phyloP scores from a whole-genome alignment of 805 yeast genomes.

The Metschnikowia lachancei region DNA sequence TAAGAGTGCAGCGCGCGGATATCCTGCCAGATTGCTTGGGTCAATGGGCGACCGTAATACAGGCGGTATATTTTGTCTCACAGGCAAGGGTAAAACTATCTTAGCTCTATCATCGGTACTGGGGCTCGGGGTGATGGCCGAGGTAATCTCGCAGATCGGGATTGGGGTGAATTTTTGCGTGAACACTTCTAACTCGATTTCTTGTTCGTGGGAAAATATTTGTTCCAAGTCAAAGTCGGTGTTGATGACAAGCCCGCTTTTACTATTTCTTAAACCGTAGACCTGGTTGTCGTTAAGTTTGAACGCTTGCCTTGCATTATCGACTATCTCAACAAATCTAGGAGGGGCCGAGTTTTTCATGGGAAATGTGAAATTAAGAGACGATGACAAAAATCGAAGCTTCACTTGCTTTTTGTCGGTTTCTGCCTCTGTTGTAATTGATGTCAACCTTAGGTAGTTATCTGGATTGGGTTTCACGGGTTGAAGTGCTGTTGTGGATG shows the following conservation, averaged over 20 bases:
- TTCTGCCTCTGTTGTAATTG: not conserved
- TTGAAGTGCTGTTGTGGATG: not conserved
- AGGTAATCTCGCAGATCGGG: slow-evolving; percentile 37
- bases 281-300: slow-evolving; percentile 29
- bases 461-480: not conserved
- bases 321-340: slow-evolving; percentile 69
- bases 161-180: slow-evolving; percentile 34
- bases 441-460: not conserved
- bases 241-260: slow-evolving; percentile 26
- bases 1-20: slow-evolving; percentile 7
- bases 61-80: slow-evolving; percentile 20
- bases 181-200: slow-evolving; percentile 38
- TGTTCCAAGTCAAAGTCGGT: slow-evolving; percentile 40
- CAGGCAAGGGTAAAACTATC: slow-evolving; percentile 37
- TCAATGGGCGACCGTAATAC: slow-evolving; percentile 13
- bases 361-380: slow-evolving; percentile 64
- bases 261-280: slow-evolving; percentile 29
- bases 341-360: slow-evolving; percentile 74
- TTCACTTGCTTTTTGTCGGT: slow-evolving; percentile 29
- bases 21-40: slow-evolving; percentile 6
- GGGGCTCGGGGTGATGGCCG: slow-evolving; percentile 27
- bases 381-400: slow-evolving; percentile 51
- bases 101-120: slow-evolving; percentile 22
- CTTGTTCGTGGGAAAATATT: slow-evolving; percentile 30
- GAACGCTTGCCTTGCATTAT: slow-evolving; percentile 74